Percentiles rank a stretch among this genome's conserved stretches.
Evolutionary conservation across 192 early-diverging fungal genomes (phyloP).

Genomic region (Tieghemiomyces parasiticus): DNA sequence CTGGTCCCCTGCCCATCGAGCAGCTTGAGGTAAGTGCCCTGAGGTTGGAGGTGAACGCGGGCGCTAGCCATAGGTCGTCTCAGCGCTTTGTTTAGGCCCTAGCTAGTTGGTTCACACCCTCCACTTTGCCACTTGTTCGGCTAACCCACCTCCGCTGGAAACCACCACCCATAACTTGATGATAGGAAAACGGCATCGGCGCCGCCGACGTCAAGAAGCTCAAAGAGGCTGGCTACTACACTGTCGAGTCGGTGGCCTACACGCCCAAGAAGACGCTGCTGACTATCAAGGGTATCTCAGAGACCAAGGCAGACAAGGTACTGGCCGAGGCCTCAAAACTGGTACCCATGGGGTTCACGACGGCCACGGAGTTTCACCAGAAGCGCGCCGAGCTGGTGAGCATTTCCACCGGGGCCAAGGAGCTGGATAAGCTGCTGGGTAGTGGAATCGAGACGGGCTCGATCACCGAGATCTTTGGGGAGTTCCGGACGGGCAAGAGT

Average conservation of each 20-base stretch:
- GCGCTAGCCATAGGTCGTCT: background rate
- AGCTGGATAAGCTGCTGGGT: constrained; percentile 82
- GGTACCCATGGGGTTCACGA: constrained; percentile 90
- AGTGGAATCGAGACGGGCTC: constrained; percentile 94
- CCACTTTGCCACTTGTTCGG: background rate
- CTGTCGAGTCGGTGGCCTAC: constrained; percentile 86
- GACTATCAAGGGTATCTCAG: constrained; percentile 86
- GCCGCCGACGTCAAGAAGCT: constrained; percentile 71
- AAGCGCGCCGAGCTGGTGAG: constrained; percentile 63
- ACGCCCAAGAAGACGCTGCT: constrained; percentile 79
- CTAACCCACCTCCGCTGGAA: background rate
- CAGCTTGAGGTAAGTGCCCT: constrained; percentile 34
- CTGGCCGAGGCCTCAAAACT: constrained; percentile 80
- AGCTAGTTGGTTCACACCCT: background rate
- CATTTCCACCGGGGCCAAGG: constrained; percentile 81
- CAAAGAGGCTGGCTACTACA: constrained; percentile 70
- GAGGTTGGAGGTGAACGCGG: background rate
- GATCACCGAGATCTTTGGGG: constrained; percentile 96
- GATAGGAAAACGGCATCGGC: constrained; percentile 48
- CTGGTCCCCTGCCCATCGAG: constrained; percentile 34
- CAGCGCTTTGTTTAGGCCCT: too few species aligned
- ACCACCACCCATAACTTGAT: background rate
- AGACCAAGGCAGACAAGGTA: constrained; percentile 92
- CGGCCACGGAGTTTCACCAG: constrained; percentile 80
- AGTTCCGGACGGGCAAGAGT: constrained; percentile 96